phyloP scores from a whole-genome alignment of 306 rosid species.

The Dryas alaskensis region DNA sequence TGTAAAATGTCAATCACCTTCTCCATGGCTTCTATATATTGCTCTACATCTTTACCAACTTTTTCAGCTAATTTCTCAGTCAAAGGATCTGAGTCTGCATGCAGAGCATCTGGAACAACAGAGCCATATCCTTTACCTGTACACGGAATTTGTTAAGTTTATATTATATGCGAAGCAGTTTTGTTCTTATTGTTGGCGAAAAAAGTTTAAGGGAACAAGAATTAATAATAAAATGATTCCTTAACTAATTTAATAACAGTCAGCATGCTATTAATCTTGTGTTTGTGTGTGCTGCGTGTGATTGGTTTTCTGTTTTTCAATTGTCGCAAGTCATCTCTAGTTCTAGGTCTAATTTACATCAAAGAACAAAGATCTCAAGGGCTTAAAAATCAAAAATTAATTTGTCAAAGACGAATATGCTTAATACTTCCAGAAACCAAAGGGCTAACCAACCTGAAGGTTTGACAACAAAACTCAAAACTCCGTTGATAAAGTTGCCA shows the following conservation, averaged over 20 bases:
- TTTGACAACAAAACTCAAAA: slow-evolving; percentile 90
- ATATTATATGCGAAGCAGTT: no score
- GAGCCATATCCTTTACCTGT: slow-evolving; percentile 60
- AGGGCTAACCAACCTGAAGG: slow-evolving; percentile 72
- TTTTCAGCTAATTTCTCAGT: slow-evolving; percentile 60
- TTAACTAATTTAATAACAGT: background rate
- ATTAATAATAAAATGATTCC: background rate
- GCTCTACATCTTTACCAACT: slow-evolving; percentile 62
- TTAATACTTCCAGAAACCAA: background rate
- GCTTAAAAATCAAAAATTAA: background rate
- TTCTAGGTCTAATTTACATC: no score
- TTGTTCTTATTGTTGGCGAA: background rate
- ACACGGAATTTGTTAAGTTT: background rate
- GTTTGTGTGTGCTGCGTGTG: no score
- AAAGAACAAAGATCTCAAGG: no score
- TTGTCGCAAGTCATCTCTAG: no score
- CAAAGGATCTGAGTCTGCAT: slow-evolving; percentile 47
- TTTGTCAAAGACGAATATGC: background rate
- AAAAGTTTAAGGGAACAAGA: background rate
- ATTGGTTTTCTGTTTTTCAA: no score
- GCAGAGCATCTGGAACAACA: slow-evolving; percentile 56
- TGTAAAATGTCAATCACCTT: slow-evolving; percentile 47
- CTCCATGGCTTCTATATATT: slow-evolving; percentile 88
- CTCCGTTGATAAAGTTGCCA: slow-evolving; percentile 91
- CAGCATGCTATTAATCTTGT: no score